phyloP scores from a whole-genome alignment of 2,329 filamentous ascomycete genomes.

The Teratosphaeria zuluensis region DNA sequence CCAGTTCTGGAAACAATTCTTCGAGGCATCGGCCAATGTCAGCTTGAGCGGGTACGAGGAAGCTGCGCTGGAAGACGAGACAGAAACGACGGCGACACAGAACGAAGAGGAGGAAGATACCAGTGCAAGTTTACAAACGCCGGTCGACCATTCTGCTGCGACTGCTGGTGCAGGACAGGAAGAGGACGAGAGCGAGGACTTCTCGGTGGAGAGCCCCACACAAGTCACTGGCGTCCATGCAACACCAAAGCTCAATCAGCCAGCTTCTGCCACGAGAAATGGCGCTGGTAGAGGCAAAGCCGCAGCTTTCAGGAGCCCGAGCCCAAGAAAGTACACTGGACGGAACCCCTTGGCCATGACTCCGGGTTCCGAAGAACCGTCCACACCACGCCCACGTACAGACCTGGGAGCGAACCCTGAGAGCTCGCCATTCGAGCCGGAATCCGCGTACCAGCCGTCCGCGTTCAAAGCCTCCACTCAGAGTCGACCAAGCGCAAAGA shows the following conservation, averaged over 20 bases:
- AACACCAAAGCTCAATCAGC: constrained; percentile 44
- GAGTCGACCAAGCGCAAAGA: constrained; percentile 13
- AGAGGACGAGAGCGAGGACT: constrained; percentile 41
- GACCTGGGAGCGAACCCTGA: not conserved
- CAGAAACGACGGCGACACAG: constrained; percentile 32
- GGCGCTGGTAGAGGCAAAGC: constrained; percentile 16
- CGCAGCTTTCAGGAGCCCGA: constrained; percentile 20
- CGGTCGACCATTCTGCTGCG: not conserved
- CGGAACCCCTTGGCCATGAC: constrained; percentile 20
- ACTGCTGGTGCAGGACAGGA: not conserved
- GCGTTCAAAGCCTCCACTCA: constrained; percentile 1
- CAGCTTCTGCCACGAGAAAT: constrained; percentile 20
- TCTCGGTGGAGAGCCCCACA: constrained; percentile 53
- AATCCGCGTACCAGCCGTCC: constrained; percentile 32
- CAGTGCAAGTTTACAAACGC: not conserved
- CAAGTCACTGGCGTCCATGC: constrained; percentile 42
- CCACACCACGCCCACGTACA: constrained; percentile 14
- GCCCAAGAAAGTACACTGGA: constrained; percentile 32
- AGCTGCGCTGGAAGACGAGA: constrained; percentile 47
- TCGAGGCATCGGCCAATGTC: constrained; percentile 95
- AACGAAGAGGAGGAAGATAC: not conserved
- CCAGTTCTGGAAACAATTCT: constrained; percentile 99
- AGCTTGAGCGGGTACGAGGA: constrained; percentile 93
- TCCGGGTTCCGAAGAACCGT: constrained; percentile 16
- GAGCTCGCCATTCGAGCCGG: constrained; percentile 43